These are phyloP conservation scores for Dictyostelium brefeldianum DNA, from an alignment of 78 protist genomes.

Conservation along the genomic window DNA sequence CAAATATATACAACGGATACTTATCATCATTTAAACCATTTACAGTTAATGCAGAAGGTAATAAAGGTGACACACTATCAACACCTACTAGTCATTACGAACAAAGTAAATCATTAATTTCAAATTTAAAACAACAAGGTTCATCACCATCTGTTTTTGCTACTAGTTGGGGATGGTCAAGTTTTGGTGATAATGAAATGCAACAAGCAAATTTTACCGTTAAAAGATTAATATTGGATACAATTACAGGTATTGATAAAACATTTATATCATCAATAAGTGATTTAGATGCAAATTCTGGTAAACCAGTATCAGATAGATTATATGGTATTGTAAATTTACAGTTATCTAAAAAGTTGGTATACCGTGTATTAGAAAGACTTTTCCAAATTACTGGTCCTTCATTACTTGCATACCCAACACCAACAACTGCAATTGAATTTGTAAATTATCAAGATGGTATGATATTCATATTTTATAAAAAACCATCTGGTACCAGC, in stretches of 20 bases:
- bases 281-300: neutral
- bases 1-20: neutral
- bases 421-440: neutral
- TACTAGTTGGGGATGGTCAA: neutral
- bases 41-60: neutral
- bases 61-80: neutral
- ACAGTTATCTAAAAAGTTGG: neutral
- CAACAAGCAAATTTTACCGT: neutral
- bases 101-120: neutral
- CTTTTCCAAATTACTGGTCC: neutral
- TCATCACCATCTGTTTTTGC: neutral
- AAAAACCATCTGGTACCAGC: neutral
- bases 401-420: neutral
- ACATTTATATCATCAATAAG: neutral
- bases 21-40: neutral
- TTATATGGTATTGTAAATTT: neutral
- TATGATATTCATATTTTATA: neutral
- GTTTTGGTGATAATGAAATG: neutral
- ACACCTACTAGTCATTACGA: neutral
- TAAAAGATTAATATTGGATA: neutral
- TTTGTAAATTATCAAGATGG: neutral
- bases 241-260: neutral
- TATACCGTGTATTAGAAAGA: neutral
- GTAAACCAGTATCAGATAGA: neutral
- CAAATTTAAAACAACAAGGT: neutral